Conservation (phyloP, 176 grass and related monocot species). For the Musa troglodytarum region DNA sequence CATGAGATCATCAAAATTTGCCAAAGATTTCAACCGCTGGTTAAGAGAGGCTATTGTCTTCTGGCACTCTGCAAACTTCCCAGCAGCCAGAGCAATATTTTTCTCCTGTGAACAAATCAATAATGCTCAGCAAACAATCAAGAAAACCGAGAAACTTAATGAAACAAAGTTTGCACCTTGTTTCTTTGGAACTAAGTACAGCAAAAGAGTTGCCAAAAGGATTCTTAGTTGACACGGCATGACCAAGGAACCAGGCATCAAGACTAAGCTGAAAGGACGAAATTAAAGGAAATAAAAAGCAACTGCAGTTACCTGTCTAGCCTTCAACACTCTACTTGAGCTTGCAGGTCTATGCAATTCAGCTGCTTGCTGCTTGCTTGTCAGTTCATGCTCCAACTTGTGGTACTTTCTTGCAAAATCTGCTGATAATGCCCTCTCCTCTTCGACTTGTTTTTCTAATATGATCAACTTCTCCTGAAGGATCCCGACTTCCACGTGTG, state of each 20-base stretch:
- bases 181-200: too few species aligned
- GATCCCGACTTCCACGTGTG: slow-evolving; percentile 35
- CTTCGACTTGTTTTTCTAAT: slow-evolving; percentile 43
- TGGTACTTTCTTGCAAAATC: slow-evolving; percentile 36
- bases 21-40: slow-evolving; percentile 55
- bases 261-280: neutral
- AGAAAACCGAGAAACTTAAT: too few species aligned
- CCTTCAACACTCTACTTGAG: slow-evolving; percentile 28
- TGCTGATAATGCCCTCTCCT: slow-evolving; percentile 26
- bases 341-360: slow-evolving; percentile 16
- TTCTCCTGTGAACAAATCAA: slow-evolving; percentile 37
- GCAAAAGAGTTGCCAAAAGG: neutral
- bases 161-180: slow-evolving; percentile 1
- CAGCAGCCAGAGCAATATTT: slow-evolving; percentile 44
- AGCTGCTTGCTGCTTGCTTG: slow-evolving; percentile 21
- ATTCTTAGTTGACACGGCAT: neutral
- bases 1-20: slow-evolving; percentile 52
- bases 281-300: neutral
- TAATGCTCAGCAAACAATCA: neutral
- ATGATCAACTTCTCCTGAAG: slow-evolving; percentile 22
- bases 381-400: slow-evolving; percentile 37
- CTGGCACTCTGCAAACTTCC: slow-evolving; percentile 76
- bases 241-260: neutral
- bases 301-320: slow-evolving; percentile 48
- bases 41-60: slow-evolving; percentile 81